These are phyloP conservation scores for Exophiala spinifera DNA, from an alignment of 2,329 filamentous ascomycete species.

Conservation along the genomic window DNA sequence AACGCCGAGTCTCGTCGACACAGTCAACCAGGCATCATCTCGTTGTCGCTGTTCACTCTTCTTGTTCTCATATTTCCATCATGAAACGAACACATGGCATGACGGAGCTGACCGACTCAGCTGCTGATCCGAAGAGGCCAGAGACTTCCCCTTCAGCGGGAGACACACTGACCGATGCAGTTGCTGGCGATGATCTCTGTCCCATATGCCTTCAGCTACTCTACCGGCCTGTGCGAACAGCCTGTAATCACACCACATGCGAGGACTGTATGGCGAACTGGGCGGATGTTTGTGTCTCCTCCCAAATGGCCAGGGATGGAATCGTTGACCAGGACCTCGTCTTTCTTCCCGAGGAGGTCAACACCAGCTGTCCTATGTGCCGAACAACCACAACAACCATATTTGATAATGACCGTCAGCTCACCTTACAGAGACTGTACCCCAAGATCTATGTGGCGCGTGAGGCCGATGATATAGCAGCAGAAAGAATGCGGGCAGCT, in stretches of 20 bases:
- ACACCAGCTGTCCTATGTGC: constrained; percentile 28
- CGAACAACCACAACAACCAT: constrained; percentile 21
- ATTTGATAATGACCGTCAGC: constrained; percentile 12
- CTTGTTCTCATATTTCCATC: background rate
- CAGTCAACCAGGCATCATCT: background rate
- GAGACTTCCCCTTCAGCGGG: background rate
- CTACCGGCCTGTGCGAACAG: constrained; percentile 23
- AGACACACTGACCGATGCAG: constrained; percentile 3
- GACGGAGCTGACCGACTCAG: background rate
- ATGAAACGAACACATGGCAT: background rate
- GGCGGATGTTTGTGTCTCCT: constrained; percentile 27
- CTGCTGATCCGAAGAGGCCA: background rate
- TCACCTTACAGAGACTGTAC: constrained; percentile 15
- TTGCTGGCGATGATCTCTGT: constrained; percentile 27
- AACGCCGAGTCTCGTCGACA: background rate
- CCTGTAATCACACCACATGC: constrained; percentile 25
- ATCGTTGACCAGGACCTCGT: constrained; percentile 21
- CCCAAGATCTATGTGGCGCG: constrained; percentile 18
- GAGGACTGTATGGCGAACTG: constrained; percentile 27
- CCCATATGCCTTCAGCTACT: constrained; percentile 26
- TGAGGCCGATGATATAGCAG: constrained; percentile 1
- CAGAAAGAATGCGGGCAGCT: constrained; percentile 15
- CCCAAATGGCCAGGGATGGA: constrained; percentile 21
- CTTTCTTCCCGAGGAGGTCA: constrained; percentile 24
- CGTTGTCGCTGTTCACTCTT: background rate